phyloP scores from a whole-genome alignment of 2,329 filamentous ascomycete genomes.

The Rosellinia necatrix region DNA sequence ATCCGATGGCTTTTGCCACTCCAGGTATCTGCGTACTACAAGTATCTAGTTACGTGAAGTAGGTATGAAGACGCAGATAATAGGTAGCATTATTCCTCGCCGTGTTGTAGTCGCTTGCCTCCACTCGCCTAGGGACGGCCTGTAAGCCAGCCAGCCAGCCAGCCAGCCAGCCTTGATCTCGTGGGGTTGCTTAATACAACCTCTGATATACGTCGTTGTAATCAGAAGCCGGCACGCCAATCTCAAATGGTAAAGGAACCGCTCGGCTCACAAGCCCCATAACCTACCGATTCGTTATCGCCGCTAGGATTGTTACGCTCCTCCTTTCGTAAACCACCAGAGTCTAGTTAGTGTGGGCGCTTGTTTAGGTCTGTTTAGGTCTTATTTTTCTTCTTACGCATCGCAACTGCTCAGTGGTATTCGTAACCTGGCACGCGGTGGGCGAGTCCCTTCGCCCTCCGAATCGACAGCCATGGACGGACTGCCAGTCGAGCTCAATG shows the following conservation, averaged over 20 bases:
- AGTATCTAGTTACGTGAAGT: too few species aligned
- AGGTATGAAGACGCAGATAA: too few species aligned
- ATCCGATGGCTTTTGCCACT: too few species aligned
- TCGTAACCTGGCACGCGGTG: background rate
- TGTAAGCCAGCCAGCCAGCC: background rate
- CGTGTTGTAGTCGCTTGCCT: background rate
- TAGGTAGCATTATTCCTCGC: too few species aligned
- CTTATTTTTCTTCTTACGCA: background rate
- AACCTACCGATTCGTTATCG: background rate
- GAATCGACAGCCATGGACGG: conserved; percentile 32
- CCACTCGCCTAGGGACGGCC: conserved; percentile 1
- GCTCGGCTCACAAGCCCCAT: conserved; percentile 1
- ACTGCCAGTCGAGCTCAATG: conserved; percentile 66
- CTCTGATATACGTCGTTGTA: conserved; percentile 14
- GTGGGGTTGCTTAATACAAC: conserved; percentile 11
- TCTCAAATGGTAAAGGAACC: conserved; percentile 3
- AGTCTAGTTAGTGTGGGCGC: too few species aligned
- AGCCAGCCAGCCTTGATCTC: background rate
- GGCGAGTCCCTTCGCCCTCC: background rate
- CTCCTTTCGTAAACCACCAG: too few species aligned
- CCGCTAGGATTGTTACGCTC: background rate
- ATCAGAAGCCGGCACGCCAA: background rate
- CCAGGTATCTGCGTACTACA: too few species aligned
- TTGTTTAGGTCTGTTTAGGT: background rate
- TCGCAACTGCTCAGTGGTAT: background rate